Conservation (phyloP, 805 yeast species). For the Grigorovia transvaalensis region DNA sequence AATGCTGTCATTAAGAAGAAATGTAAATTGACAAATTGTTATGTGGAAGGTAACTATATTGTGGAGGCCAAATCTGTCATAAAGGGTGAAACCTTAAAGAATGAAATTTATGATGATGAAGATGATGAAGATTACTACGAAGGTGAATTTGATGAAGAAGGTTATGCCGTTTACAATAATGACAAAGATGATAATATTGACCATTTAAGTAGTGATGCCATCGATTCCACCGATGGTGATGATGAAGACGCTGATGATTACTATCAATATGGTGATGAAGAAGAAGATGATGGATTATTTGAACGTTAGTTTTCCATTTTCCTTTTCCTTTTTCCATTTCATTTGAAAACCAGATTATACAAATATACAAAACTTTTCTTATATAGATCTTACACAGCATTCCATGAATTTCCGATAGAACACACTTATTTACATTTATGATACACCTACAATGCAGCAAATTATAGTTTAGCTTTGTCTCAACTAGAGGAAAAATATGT, state of each 20-base stretch:
- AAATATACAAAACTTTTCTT: background rate
- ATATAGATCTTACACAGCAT: background rate
- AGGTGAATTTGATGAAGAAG: constrained; percentile 6
- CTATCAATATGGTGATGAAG: constrained; percentile 37
- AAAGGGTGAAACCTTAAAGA: constrained; percentile 51
- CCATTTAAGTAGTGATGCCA: constrained; percentile 7
- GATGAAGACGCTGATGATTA: constrained; percentile 29
- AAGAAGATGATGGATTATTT: constrained; percentile 52
- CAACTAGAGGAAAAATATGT: too few relatives aligned
- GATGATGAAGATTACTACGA: constrained; percentile 9
- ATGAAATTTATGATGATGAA: constrained; percentile 12
- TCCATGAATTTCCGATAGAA: background rate
- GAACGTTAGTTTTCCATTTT: constrained; percentile 30
- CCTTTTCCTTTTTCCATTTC: too few relatives aligned
- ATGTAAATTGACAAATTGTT: constrained; percentile 64
- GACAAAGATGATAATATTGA: constrained; percentile 25
- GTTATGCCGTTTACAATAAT: constrained; percentile 7
- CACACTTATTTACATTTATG: too few relatives aligned
- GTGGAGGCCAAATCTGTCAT: constrained; percentile 45
- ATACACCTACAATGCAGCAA: too few relatives aligned
- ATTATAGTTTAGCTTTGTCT: too few relatives aligned
- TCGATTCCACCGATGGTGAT: constrained; percentile 1
- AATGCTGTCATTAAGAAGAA: constrained; percentile 54
- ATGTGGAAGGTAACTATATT: constrained; percentile 69
- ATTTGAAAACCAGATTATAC: too few relatives aligned